These are phyloP conservation scores for Canna indica DNA, from an alignment of 176 grass and related monocot species.

Conservation along the genomic window DNA sequence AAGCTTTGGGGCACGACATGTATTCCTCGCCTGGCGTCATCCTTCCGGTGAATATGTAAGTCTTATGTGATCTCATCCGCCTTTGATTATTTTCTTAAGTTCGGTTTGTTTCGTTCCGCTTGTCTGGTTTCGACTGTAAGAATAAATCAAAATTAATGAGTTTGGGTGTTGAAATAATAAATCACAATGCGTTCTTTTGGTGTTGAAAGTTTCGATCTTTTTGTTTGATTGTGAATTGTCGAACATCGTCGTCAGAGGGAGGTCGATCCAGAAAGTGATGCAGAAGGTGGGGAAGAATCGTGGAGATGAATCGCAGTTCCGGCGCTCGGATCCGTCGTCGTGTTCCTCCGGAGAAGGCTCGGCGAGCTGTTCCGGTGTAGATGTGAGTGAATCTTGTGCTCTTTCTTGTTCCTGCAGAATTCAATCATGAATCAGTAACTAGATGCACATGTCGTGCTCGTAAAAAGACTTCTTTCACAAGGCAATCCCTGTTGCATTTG, in stretches of 20 bases:
- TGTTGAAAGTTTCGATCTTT: background rate
- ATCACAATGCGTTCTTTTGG: background rate
- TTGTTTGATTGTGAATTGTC: background rate
- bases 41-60: slow-evolving; percentile 22
- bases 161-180: background rate
- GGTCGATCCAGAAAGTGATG: slow-evolving; percentile 60
- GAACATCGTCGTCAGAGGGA: slow-evolving; percentile 28
- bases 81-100: background rate
- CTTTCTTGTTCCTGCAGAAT: background rate
- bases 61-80: background rate
- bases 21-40: slow-evolving; percentile 36
- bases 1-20: slow-evolving; percentile 32
- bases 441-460: background rate
- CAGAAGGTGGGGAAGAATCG: slow-evolving; percentile 29
- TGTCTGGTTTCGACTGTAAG: background rate
- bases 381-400: slow-evolving; percentile 3
- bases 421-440: background rate
- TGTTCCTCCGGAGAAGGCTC: slow-evolving; percentile 23
- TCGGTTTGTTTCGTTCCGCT: background rate
- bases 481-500: background rate
- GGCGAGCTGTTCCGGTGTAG: slow-evolving; percentile 20
- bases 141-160: background rate
- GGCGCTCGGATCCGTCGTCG: slow-evolving; percentile 20
- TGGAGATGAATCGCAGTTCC: background rate
- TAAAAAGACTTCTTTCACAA: background rate